These are phyloP conservation scores for Salix viminalis DNA, from an alignment of 345 rosid genomes.

Conservation along the genomic window DNA sequence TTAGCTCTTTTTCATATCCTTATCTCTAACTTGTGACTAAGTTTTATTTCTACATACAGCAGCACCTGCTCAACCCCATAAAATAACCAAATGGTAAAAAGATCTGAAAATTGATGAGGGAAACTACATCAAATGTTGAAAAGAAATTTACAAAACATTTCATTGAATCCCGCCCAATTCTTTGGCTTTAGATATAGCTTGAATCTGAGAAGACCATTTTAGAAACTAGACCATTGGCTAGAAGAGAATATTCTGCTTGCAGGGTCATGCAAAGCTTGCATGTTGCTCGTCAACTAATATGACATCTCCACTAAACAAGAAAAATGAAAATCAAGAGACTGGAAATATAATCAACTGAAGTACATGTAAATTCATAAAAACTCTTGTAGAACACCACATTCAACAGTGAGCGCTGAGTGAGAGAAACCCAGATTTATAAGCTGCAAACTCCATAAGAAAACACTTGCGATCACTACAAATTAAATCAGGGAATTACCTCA, in stretches of 20 bases:
- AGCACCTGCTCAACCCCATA: neutral
- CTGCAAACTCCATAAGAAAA: neutral
- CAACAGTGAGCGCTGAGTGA: neutral
- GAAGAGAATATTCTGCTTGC: neutral
- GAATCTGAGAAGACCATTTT: neutral
- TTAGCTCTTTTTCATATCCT: neutral
- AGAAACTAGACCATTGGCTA: neutral
- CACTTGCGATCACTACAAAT: neutral
- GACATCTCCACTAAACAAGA: neutral
- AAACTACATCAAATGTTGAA: neutral
- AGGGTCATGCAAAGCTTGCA: neutral
- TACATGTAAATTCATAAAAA: neutral
- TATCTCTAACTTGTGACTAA: neutral
- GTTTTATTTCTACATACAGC: neutral
- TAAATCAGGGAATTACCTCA: slow-evolving; percentile 49
- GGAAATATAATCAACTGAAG: neutral
- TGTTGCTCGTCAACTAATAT: neutral
- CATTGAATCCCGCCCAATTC: neutral
- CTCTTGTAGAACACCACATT: neutral
- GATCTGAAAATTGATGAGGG: neutral
- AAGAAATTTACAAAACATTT: neutral
- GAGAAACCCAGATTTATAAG: neutral
- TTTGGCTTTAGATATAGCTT: neutral
- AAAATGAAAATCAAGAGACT: neutral
- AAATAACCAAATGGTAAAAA: neutral